Conservation (phyloP, 2,329 filamentous ascomycete species). For the Colletotrichum gloeosporioides region DNA sequence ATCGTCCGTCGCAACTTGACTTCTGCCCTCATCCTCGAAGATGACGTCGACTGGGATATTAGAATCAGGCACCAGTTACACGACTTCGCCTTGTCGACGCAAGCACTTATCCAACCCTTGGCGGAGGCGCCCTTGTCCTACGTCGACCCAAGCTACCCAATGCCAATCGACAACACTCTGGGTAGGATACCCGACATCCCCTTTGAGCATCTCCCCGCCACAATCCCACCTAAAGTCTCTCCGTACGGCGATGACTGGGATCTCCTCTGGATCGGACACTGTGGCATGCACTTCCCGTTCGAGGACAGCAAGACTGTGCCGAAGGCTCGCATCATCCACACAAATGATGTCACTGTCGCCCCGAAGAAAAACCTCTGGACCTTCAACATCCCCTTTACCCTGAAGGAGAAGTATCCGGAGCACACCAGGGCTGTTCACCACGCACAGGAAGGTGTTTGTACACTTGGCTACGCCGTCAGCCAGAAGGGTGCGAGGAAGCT, state of each 20-base stretch:
- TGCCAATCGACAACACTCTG: background rate
- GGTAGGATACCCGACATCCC: slow-evolving; percentile 20
- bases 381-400: slow-evolving; percentile 38
- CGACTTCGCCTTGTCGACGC: slow-evolving; percentile 41
- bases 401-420: slow-evolving; percentile 38
- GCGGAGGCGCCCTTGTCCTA: slow-evolving; percentile 13
- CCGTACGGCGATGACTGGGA: slow-evolving; percentile 60
- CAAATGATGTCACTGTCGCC: slow-evolving; percentile 41
- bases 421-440: slow-evolving; percentile 52
- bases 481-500: slow-evolving; percentile 47
- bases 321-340: slow-evolving; percentile 34
- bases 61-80: slow-evolving; percentile 52
- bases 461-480: slow-evolving; percentile 49
- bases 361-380: slow-evolving; percentile 35
- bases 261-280: slow-evolving; percentile 56
- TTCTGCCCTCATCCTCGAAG: slow-evolving; percentile 59
- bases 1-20: slow-evolving; percentile 50
- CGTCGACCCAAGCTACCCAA: slow-evolving; percentile 29
- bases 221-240: slow-evolving; percentile 29
- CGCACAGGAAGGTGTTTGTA: slow-evolving; percentile 43
- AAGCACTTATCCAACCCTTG: slow-evolving; percentile 37
- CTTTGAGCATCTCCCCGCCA: slow-evolving; percentile 26
- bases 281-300: slow-evolving; percentile 40
- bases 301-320: slow-evolving; percentile 24
- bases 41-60: slow-evolving; percentile 64